These are phyloP conservation scores for Berberis thunbergii DNA, from an alignment of 164 flowering plant species.

Conservation along the genomic window DNA sequence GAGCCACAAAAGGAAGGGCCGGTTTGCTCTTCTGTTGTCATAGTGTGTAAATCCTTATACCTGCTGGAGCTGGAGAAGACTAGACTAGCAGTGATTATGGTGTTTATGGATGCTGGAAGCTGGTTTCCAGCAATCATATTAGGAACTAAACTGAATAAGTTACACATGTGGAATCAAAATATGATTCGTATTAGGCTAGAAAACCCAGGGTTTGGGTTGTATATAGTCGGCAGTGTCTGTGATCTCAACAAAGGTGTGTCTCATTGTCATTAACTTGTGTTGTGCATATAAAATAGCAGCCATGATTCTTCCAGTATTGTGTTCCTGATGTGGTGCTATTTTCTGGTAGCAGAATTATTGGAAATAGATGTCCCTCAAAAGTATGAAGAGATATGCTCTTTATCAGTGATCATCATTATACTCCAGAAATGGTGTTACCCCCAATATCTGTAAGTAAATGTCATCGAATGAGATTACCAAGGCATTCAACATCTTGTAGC, in stretches of 20 bases:
- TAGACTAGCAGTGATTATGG: constrained; percentile 6
- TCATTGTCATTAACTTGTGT: no score
- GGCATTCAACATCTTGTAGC: no score
- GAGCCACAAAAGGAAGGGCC: constrained; percentile 30
- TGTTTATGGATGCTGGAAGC: constrained; percentile 39
- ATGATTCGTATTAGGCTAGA: constrained; percentile 15
- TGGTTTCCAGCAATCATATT: constrained; percentile 39
- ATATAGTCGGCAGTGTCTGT: background rate
- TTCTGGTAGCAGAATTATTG: no score
- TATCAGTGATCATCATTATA: no score
- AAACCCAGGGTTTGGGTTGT: background rate
- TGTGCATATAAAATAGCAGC: no score
- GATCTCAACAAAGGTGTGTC: background rate
- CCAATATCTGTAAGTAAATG: no score
- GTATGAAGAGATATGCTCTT: no score
- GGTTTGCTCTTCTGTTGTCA: constrained; percentile 30
- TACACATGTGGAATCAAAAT: constrained; percentile 8
- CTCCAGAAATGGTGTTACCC: no score
- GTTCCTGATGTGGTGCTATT: no score
- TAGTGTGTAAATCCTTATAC: constrained; percentile 26
- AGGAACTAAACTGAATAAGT: background rate
- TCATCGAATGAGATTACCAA: no score
- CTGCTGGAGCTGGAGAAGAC: constrained; percentile 27
- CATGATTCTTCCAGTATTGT: no score
- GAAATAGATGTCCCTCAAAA: no score